Conservation (phyloP, 208 protist species). For the Acanthamoeba divionensis region DNA sequence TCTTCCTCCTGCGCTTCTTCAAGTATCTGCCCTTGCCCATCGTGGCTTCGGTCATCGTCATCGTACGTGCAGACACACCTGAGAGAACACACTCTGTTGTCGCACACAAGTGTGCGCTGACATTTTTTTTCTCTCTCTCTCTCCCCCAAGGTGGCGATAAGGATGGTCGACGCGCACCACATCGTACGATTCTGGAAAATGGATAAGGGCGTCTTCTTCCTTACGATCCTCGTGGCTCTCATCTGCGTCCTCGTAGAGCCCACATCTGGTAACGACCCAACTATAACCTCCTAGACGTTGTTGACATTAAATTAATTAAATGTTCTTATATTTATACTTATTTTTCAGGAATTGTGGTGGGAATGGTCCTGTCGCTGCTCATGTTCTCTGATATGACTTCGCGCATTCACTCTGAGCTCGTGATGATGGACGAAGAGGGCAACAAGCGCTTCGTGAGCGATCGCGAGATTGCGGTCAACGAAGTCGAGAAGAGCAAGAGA, state of each 20-base stretch:
- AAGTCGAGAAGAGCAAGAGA: conserved; percentile 36
- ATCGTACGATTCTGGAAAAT: conserved; percentile 50
- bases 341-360: conserved; percentile 51
- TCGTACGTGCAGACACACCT: too few species aligned
- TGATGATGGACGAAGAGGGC: conserved; percentile 47
- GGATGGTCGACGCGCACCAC: conserved; percentile 48
- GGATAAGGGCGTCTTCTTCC: conserved; percentile 48
- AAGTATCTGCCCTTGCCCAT: conserved; percentile 53
- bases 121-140: too few species aligned
- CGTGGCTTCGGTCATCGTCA: conserved; percentile 54
- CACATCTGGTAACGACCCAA: conserved; percentile 48
- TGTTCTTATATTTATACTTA: not conserved
- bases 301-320: not conserved
- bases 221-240: conserved; percentile 38
- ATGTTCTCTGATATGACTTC: conserved; percentile 55
- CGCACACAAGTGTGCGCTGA: too few species aligned
- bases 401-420: conserved; percentile 31
- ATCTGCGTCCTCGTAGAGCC: conserved; percentile 51
- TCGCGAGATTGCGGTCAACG: conserved; percentile 21
- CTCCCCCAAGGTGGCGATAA: conserved; percentile 27
- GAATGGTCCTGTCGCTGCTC: conserved; percentile 52
- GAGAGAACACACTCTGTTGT: too few species aligned
- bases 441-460: conserved; percentile 36
- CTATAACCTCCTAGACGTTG: not conserved
- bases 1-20: conserved; percentile 48